These are phyloP conservation scores for Kodamaea lidongshanica DNA, from an alignment of 805 yeast species.

Conservation along the genomic window DNA sequence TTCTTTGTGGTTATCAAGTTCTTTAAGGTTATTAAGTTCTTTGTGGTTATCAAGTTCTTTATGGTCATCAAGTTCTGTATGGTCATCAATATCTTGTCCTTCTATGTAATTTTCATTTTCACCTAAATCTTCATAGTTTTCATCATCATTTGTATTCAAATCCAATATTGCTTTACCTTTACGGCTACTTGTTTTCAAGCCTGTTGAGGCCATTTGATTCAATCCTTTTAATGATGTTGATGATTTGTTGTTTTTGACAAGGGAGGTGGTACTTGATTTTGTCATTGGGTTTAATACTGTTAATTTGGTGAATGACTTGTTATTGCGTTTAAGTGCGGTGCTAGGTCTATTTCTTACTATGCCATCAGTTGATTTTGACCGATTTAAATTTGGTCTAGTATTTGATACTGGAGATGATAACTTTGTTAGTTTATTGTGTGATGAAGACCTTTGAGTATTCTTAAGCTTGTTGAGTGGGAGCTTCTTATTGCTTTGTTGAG, in stretches of 20 bases:
- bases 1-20: conserved; percentile 1
- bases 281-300: conserved; percentile 33
- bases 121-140: conserved; percentile 31
- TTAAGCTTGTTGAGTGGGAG: conserved; percentile 8
- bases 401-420: conserved; percentile 13
- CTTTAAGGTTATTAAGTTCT: background rate
- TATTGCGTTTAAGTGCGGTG: conserved; percentile 26
- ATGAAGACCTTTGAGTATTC: conserved; percentile 23
- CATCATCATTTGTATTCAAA: conserved; percentile 29
- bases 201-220: conserved; percentile 13
- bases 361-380: conserved; percentile 40
- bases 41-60: background rate
- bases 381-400: conserved; percentile 26
- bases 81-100: background rate
- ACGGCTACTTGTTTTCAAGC: conserved; percentile 31
- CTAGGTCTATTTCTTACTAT: conserved; percentile 19
- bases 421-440: conserved; percentile 29
- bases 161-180: conserved; percentile 35
- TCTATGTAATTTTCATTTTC: conserved; percentile 11
- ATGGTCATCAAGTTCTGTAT: background rate
- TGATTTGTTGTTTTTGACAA: conserved; percentile 25
- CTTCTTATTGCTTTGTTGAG: conserved; percentile 1
- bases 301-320: conserved; percentile 33
- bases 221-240: conserved; percentile 29
- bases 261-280: conserved; percentile 25